Conservation (phyloP, 352 stramenopile genomes). For the Globisporangium irregulare region DNA sequence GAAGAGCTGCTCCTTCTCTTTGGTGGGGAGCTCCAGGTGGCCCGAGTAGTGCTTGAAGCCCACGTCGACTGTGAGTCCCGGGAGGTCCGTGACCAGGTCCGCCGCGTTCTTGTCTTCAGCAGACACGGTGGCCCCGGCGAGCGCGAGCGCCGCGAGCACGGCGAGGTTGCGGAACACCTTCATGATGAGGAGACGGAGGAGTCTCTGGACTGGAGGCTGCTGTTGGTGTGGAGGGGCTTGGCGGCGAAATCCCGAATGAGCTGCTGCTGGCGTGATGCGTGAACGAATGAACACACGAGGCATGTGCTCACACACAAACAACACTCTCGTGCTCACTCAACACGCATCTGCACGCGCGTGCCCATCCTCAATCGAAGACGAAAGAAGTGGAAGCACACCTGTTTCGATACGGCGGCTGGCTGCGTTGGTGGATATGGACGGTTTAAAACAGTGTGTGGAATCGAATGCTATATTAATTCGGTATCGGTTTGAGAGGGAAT, state of each 20-base stretch:
- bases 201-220: neutral
- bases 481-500: neutral
- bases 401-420: neutral
- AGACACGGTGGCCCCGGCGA: constrained; percentile 13
- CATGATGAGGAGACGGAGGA: constrained; percentile 5
- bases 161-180: constrained; percentile 46
- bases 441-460: neutral
- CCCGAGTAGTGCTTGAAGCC: constrained; percentile 74
- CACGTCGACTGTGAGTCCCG: constrained; percentile 36
- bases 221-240: neutral
- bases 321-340: neutral
- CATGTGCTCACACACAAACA: neutral
- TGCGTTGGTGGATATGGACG: neutral
- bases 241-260: constrained; percentile 5
- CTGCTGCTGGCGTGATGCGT: neutral
- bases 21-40: constrained; percentile 43
- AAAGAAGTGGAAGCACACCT: neutral
- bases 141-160: constrained; percentile 24
- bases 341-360: neutral
- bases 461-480: neutral
- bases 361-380: constrained; percentile 4
- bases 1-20: constrained; percentile 61
- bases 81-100: constrained; percentile 47
- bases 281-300: neutral
- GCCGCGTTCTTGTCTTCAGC: constrained; percentile 35